Conservation (phyloP, 2,329 filamentous ascomycete species). For the Exophiala dermatitidis region DNA sequence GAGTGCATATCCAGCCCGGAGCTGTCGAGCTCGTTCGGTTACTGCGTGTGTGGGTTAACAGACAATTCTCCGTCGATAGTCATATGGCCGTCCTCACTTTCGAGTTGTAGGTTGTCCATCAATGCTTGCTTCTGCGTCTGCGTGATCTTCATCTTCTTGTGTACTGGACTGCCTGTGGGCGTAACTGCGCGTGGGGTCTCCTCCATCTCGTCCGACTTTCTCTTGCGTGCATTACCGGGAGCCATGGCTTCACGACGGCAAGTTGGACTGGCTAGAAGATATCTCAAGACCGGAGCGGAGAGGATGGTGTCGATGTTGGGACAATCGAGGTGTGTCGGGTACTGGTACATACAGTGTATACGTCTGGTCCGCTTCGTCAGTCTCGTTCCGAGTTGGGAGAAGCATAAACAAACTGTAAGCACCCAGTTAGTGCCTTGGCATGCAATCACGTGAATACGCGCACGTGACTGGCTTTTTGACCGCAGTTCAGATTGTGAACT, state of each 20-base stretch:
- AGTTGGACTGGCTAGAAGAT: too few relatives aligned
- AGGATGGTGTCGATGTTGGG: too few relatives aligned
- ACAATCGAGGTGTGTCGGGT: too few relatives aligned
- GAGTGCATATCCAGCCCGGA: conserved; percentile 80
- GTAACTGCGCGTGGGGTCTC: conserved; percentile 42
- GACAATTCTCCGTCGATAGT: background rate
- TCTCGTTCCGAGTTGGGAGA: background rate
- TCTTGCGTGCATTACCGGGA: conserved; percentile 32
- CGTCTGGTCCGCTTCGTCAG: background rate
- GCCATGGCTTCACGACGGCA: conserved; percentile 30
- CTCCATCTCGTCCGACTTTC: conserved; percentile 35
- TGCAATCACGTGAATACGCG: background rate
- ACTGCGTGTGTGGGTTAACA: conserved; percentile 46
- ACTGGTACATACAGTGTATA: background rate
- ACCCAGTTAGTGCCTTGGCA: background rate
- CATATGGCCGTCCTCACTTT: conserved; percentile 50
- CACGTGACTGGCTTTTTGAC: too few relatives aligned
- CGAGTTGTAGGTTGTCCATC: conserved; percentile 81
- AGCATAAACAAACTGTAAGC: background rate
- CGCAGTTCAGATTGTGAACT: too few relatives aligned
- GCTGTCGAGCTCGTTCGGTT: conserved; percentile 75
- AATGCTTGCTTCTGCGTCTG: conserved; percentile 73
- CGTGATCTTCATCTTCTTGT: conserved; percentile 56
- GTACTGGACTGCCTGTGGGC: conserved; percentile 52
- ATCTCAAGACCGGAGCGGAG: too few relatives aligned